These are phyloP conservation scores for Andrographis paniculata DNA, from an alignment of 305 asterid genomes.

Conservation along the genomic window DNA sequence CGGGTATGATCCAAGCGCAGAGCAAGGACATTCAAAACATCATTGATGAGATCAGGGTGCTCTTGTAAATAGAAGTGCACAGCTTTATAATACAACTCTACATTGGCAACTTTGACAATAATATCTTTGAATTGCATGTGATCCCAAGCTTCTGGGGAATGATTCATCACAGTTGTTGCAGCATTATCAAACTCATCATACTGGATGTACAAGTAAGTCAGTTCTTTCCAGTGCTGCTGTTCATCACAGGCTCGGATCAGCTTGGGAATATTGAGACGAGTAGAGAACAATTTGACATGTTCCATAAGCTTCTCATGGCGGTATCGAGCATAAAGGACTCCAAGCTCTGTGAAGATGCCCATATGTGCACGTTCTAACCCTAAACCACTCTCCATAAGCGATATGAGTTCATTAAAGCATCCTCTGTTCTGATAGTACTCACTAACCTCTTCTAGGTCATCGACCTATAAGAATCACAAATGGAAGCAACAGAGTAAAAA, in stretches of 20 bases:
- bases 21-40: constrained; percentile 94
- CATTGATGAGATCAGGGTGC: constrained; percentile 97
- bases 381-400: constrained; percentile 98
- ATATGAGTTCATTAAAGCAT: constrained; percentile 93
- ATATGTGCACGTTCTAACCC: constrained; percentile 99
- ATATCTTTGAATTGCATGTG: constrained; percentile 99
- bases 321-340: constrained; percentile 97
- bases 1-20: constrained; percentile 96
- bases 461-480: constrained; percentile 53
- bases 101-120: constrained; percentile 94
- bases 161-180: constrained; percentile 99
- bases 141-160: constrained; percentile 99
- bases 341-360: constrained; percentile 99
- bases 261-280: constrained; percentile 95
- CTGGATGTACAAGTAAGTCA: constrained; percentile 85
- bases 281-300: constrained; percentile 88
- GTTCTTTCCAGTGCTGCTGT: constrained; percentile 98
- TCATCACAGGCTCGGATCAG: constrained; percentile 98
- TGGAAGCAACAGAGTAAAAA: constrained; percentile 8
- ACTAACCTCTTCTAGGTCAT: constrained; percentile 98
- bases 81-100: constrained; percentile 96
- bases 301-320: constrained; percentile 99
- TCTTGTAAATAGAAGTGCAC: constrained; percentile 98
- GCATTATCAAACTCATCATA: constrained; percentile 99
- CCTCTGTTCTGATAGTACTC: constrained; percentile 97